phyloP scores from a whole-genome alignment of 129 eudicot genomes.

The Arctium minus region DNA sequence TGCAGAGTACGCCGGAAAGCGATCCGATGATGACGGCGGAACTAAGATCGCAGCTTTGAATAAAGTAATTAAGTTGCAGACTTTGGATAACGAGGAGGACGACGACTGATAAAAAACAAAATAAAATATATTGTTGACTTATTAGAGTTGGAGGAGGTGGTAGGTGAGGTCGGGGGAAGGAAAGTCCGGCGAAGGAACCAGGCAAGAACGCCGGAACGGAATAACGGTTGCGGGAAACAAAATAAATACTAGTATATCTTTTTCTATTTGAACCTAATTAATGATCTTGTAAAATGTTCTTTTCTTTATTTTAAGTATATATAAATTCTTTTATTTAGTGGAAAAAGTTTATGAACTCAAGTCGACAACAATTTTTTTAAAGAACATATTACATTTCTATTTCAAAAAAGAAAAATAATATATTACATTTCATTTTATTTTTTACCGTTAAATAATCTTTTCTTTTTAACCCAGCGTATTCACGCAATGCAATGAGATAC shows the following conservation, averaged over 20 bases:
- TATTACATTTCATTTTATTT: no score
- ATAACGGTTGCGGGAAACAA: background rate
- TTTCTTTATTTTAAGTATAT: no score
- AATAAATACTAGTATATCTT: background rate
- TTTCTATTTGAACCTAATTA: background rate
- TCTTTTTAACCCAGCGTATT: no score
- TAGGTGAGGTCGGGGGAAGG: background rate
- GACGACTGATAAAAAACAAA: background rate
- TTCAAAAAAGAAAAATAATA: no score
- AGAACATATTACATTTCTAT: no score
- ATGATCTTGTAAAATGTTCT: background rate
- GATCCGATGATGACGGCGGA: slow-evolving; percentile 15
- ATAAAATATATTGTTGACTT: background rate
- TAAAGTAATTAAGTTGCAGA: background rate
- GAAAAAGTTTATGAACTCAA: background rate
- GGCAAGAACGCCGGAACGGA: slow-evolving; percentile 16
- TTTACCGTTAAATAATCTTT: no score
- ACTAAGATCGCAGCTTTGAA: slow-evolving; percentile 10
- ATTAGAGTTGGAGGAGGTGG: background rate
- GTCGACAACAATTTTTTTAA: no score
- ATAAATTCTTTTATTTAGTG: background rate
- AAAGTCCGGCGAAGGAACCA: slow-evolving; percentile 4
- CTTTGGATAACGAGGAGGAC: background rate
- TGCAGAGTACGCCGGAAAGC: slow-evolving; percentile 6
- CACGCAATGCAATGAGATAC: no score